phyloP scores from a whole-genome alignment of 352 stramenopile species.

The Pythium sukuiense region DNA sequence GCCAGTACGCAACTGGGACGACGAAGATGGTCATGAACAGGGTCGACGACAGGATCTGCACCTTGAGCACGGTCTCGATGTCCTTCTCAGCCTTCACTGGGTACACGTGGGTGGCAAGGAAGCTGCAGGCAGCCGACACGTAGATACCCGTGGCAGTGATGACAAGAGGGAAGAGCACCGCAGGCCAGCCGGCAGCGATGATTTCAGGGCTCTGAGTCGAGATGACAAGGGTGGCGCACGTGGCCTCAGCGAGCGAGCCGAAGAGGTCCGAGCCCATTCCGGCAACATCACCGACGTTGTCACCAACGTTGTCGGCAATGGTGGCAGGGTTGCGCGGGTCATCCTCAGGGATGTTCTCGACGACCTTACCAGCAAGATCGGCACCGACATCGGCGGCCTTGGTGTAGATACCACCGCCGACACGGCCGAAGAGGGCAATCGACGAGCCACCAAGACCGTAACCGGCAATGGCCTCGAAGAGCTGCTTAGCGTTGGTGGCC shows the following conservation, averaged over 20 bases:
- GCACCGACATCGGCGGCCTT: conserved; percentile 99
- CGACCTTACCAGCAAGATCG: conserved; percentile 99
- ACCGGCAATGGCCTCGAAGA: conserved; percentile 97
- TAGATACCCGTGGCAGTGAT: conserved; percentile 97
- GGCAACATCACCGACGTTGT: conserved; percentile 99
- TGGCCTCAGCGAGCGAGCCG: conserved; percentile 98
- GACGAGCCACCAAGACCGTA: conserved; percentile 98
- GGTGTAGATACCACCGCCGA: conserved; percentile 99
- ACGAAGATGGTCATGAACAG: conserved; percentile 94
- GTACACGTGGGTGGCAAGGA: conserved; percentile 97
- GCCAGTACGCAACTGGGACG: conserved; percentile 86
- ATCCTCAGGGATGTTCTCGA: conserved; percentile 99
- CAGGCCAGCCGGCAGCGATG: conserved; percentile 91
- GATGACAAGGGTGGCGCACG: conserved; percentile 98
- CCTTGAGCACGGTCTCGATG: conserved; percentile 97
- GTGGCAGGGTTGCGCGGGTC: conserved; percentile 99
- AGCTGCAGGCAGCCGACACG: conserved; percentile 95
- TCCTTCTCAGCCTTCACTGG: conserved; percentile 95
- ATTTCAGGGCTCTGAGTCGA: conserved; percentile 91
- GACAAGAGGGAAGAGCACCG: conserved; percentile 96
- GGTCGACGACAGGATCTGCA: conserved; percentile 98
- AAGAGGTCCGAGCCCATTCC: conserved; percentile 99
- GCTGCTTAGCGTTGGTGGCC: conserved; percentile 76
- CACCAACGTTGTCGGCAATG: conserved; percentile 99
- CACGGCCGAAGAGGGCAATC: conserved; percentile 99